Conservation (phyloP, 768 basidiomycete genomes). For the Rhodotorula paludigena region DNA sequence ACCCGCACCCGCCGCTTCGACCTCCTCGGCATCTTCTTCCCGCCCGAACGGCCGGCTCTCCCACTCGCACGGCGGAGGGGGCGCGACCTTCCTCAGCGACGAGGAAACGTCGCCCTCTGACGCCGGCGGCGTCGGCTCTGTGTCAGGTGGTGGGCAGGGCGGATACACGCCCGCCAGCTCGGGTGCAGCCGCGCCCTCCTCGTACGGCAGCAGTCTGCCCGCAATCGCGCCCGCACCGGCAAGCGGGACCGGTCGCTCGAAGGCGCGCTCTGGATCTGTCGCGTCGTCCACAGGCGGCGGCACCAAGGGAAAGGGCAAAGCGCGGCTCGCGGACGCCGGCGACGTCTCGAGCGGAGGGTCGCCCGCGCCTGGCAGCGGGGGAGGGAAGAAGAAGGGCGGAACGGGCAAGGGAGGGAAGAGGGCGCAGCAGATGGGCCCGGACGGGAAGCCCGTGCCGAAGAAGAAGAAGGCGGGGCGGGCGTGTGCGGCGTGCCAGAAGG, state of each 20-base stretch:
- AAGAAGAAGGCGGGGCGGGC: slow-evolving; percentile 94
- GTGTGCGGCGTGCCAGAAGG: slow-evolving; percentile 93
- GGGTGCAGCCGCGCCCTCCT: neutral
- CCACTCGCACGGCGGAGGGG: slow-evolving; percentile 8
- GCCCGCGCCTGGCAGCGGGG: neutral
- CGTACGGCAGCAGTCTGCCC: neutral
- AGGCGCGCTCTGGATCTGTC: neutral
- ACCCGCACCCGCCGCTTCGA: neutral
- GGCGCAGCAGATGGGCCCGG: slow-evolving; percentile 8
- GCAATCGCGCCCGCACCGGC: slow-evolving; percentile 3
- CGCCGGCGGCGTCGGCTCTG: neutral
- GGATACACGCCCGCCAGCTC: too few relatives aligned
- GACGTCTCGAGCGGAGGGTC: neutral
- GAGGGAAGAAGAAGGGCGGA: neutral
- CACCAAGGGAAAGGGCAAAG: slow-evolving; percentile 6
- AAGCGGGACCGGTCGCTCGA: neutral
- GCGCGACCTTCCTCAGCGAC: slow-evolving; percentile 21
- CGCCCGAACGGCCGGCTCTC: too few relatives aligned
- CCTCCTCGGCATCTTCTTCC: too few relatives aligned
- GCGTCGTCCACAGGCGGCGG: neutral
- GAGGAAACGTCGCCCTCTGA: slow-evolving; percentile 12
- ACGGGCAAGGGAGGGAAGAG: neutral
- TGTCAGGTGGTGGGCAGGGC: too few relatives aligned
- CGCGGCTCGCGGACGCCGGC: neutral
- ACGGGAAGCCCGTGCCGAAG: slow-evolving; percentile 25